Percentiles rank a stretch among this genome's conserved stretches.
phyloP scores from a whole-genome alignment of 164 flowering plant genomes.

The Pachysandra terminalis region DNA sequence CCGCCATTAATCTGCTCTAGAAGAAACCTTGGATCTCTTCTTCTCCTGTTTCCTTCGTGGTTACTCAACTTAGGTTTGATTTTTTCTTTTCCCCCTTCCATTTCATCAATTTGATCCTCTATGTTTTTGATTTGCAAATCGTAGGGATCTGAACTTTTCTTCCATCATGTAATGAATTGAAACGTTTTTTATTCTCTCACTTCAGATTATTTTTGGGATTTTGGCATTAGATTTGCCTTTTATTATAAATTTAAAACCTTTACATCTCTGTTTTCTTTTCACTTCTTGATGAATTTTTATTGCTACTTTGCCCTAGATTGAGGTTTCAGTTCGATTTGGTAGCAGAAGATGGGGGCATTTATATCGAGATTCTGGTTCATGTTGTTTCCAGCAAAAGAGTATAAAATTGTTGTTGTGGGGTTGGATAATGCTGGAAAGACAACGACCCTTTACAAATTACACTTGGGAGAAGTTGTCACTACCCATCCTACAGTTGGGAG shows the following conservation, averaged over 20 bases:
- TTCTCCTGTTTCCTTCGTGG: not conserved
- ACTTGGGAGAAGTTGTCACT: constrained; percentile 94
- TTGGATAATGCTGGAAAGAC: constrained; percentile 99
- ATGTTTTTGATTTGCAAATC: not conserved
- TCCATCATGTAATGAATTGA: constrained; percentile 98
- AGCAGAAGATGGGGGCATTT: constrained; percentile 65
- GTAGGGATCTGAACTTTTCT: constrained; percentile 4
- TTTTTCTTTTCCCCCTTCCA: constrained; percentile 19
- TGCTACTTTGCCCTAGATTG: not conserved
- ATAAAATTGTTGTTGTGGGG: constrained; percentile 93
- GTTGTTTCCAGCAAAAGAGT: constrained; percentile 96
- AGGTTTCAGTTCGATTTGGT: constrained; percentile 1
- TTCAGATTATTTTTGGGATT: no score
- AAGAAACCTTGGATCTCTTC: not conserved
- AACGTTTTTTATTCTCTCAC: constrained; percentile 27
- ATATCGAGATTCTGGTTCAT: constrained; percentile 90
- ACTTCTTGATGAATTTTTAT: not conserved
- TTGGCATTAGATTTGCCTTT: no score
- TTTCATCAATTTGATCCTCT: not conserved
- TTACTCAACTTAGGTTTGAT: not conserved
- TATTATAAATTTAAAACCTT: not conserved
- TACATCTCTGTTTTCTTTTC: not conserved
- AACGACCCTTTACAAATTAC: constrained; percentile 92
- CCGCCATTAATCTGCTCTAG: not conserved
- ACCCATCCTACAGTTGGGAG: constrained; percentile 98